Base-by-base conservation (phyloP, 208 protist genomes). In the Acanthamoeba healyi region DNA sequence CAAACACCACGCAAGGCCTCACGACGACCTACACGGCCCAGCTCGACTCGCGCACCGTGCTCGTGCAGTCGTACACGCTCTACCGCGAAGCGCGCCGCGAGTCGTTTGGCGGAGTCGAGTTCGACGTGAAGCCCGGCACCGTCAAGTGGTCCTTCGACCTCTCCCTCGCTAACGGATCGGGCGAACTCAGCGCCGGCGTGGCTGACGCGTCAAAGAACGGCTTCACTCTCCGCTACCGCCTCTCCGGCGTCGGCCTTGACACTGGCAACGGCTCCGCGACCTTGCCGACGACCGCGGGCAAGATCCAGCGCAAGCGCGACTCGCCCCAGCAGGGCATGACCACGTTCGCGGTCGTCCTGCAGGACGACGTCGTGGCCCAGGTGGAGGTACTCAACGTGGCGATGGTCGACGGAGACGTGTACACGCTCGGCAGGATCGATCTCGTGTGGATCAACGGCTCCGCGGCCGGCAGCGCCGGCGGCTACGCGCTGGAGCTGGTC, bases 61-160 rank as follows among this genome's bases (percentile, higher is more conserved):
- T 86, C 44, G 10, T 38, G 44, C 77, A 86, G 44, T 61, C 77
- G 15, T 86, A 40, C 77, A 86, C 77, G 14, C 58, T 38, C 77
- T 86, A 58, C 26, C 2, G 6, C 0, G 5, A 36, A 5, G 77
- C 77, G 2, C 26, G 34, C 7, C 26, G 7, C 0, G 44, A 24
- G 44, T 58, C 38, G 14, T 86, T 86, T 24, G 44, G 32, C 2
- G 44, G 46, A 0, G 77, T 86, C 32, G 4, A 86, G 9, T 86
- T 86, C 44, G 32, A 7, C n/a, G 77, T 86, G 42, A 4, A 14
- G 5, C 44, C 77, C 7, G 77, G 77, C 77, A 86, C 44, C 24
- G 19, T 86, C 44, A 86, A 86, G 77, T 86, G 77, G 77, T 86
- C 77, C 24, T 86, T 86, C 77, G 38, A 14, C 44, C 77, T 86